Evolutionary conservation across 495 filamentous ascomycete species (phyloP), one percentile per base, ranked within the genome.

Genomic region (Staphylotrichum longicolle): DNA sequence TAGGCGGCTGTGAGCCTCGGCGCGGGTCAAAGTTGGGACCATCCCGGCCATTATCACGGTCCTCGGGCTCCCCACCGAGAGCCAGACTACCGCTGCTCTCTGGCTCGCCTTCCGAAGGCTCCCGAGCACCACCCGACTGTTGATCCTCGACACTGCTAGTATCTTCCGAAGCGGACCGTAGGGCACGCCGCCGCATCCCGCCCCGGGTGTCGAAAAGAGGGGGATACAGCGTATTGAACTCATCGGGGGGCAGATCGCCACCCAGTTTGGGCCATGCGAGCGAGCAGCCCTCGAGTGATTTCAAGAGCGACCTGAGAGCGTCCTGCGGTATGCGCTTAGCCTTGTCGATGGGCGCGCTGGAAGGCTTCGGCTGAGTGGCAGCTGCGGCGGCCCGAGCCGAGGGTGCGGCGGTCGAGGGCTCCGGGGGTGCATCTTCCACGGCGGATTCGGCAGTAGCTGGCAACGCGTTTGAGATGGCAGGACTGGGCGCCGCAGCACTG

Each of bases 41-140:
- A 49, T 84, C 81, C 45, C 82, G 82, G 48, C 67, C 68, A 46
- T 74, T 77, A 11, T 84, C 83, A 60, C 82, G 81, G 65, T 91
- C 91, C 66, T 97, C 93, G 0, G 92, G 92, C 66, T 96, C 92
- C 8, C 93, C 93, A 56, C 93, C 93, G 15, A 97, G 80, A 57
- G 93, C 91, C 40, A 95, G 80, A 69, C 93, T 97, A 10, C 79
- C 79, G 50, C 91, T 90, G 70, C 88, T 90, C 68, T 91, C 91
- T 3, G 85, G 84, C 49, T 84, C 81, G 44, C 71, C 75, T 49
- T 80, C 79, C 0, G 78, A 79, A 6, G 74, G 71, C 39, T 74
- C 77, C 9, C 68, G 64, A 15, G 68, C 68, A 11, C 75, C 76
- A 7, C 67, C 63, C 12, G 61, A 74, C 72, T 72, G 86, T 56